Base-by-base conservation (phyloP, 164 flowering plant species). In the Pachysandra terminalis region DNA sequence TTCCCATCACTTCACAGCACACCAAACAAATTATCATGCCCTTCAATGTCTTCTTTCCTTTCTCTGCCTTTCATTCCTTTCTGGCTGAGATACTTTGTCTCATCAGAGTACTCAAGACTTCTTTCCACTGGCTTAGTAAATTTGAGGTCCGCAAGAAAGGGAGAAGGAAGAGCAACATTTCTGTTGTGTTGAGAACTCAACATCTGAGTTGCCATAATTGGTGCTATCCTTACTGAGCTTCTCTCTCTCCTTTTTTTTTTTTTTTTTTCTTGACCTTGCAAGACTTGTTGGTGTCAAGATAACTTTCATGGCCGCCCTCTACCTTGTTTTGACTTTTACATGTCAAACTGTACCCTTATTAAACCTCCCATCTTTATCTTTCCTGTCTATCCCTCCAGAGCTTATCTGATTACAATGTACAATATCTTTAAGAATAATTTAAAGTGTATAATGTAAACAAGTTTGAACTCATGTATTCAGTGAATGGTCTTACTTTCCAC, bases 381-480 rank as follows among this genome's bases (percentile, higher is more conserved):
- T n/a, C 17, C 5, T 27, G 22, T 37, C 71, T 84, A 80, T 84
- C 67, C 87, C 87, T 84, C 79, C 66, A 70, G 87, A 81, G 85
- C 85, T 81, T 74, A n/a, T n/a, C n/a, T n/a, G n/a, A n/a, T n/a
- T n/a, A n/a, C n/a, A n/a, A n/a, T n/a, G n/a, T n/a, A n/a, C n/a
- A n/a, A n/a, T n/a, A n/a, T n/a, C n/a, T n/a, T n/a, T n/a, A n/a
- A n/a, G n/a, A n/a, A n/a, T n/a, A n/a, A n/a, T n/a, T 45, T 45
- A 15, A 45, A 45, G 4, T 45, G 17, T 45, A 10, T 45, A 12
- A 45, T 45, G 51, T 32, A 32, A 32, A 32, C 37, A 3, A 32
- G 37, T 32, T 32, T 32, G 37, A 32, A 32, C 7, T 7, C 7
- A 3, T 32, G 3, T 32, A 32, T 32, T 3, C 7, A 32, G 3